Evolutionary conservation across 306 rosid genomes (phyloP).

Genomic region (Gleditsia sinensis): DNA sequence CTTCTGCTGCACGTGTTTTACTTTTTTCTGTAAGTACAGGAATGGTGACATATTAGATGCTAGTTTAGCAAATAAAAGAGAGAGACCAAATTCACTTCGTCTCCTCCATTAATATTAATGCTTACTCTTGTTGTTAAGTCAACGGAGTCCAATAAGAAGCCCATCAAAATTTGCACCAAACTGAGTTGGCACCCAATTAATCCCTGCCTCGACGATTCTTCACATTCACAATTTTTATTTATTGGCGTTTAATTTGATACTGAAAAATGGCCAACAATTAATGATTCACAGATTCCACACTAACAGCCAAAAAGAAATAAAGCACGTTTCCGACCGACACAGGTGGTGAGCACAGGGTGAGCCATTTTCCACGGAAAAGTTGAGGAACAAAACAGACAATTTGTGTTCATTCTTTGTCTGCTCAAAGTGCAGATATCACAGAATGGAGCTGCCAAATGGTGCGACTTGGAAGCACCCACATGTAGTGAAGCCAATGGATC

Average conservation of each 20-base stretch:
- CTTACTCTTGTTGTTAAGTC: slow-evolving; percentile 31
- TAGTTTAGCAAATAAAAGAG: neutral
- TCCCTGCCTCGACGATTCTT: neutral
- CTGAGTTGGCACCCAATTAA: slow-evolving; percentile 34
- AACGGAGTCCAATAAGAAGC: slow-evolving; percentile 23
- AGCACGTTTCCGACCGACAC: slow-evolving; percentile 41
- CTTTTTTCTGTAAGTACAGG: too few species aligned
- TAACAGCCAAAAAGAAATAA: slow-evolving; percentile 9
- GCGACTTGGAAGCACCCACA: slow-evolving; percentile 26
- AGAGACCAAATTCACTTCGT: slow-evolving; percentile 44
- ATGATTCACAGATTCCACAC: slow-evolving; percentile 36
- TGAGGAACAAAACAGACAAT: slow-evolving; percentile 24
- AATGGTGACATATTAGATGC: slow-evolving; percentile 28
- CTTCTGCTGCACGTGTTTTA: too few species aligned
- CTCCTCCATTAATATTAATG: slow-evolving; percentile 23
- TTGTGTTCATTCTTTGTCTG: slow-evolving; percentile 47
- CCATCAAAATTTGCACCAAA: neutral
- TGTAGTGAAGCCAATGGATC: slow-evolving; percentile 20
- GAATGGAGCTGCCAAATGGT: slow-evolving; percentile 46
- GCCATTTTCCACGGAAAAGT: slow-evolving; percentile 35
- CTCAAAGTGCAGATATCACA: neutral
- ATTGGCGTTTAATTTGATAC: too few species aligned
- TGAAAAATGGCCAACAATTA: too few species aligned
- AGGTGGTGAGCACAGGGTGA: slow-evolving; percentile 35
- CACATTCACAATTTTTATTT: neutral